A percentile compares a stretch with the other conserved stretches of the same genome.
phyloP scores from a whole-genome alignment of 1,139 yeast genomes.

The Geotrichum citri-aurantii region DNA sequence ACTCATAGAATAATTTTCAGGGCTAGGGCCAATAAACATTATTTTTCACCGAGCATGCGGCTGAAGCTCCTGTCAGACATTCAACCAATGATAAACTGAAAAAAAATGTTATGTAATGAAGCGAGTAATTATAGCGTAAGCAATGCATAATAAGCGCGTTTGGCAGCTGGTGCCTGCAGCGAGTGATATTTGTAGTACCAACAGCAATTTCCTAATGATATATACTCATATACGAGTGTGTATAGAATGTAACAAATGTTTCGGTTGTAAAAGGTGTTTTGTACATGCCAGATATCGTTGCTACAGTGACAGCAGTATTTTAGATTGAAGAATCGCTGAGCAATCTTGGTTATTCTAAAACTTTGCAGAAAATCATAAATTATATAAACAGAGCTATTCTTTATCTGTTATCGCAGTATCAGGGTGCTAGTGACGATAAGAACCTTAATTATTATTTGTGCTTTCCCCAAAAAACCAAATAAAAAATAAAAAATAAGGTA shows the following conservation, averaged over 20 bases:
- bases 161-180: neutral
- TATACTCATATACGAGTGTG: too few species aligned
- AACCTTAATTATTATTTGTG: neutral
- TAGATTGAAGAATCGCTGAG: neutral
- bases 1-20: neutral
- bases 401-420: too few species aligned
- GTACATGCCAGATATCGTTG: neutral
- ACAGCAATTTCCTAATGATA: neutral
- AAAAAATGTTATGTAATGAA: neutral
- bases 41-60: neutral
- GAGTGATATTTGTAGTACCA: neutral
- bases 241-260: too few species aligned
- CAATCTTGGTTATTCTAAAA: too few species aligned
- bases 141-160: neutral
- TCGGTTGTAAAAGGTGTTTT: neutral
- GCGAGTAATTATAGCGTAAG: neutral
- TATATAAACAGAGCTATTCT: neutral
- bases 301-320: neutral
- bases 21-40: neutral
- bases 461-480: too few species aligned
- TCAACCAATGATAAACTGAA: neutral
- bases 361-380: too few species aligned
- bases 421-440: too few species aligned
- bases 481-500: too few species aligned
- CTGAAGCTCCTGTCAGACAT: neutral